Evolutionary conservation across 2,329 filamentous ascomycete species (phyloP).

Genomic region (Pseudonectria buxi): DNA sequence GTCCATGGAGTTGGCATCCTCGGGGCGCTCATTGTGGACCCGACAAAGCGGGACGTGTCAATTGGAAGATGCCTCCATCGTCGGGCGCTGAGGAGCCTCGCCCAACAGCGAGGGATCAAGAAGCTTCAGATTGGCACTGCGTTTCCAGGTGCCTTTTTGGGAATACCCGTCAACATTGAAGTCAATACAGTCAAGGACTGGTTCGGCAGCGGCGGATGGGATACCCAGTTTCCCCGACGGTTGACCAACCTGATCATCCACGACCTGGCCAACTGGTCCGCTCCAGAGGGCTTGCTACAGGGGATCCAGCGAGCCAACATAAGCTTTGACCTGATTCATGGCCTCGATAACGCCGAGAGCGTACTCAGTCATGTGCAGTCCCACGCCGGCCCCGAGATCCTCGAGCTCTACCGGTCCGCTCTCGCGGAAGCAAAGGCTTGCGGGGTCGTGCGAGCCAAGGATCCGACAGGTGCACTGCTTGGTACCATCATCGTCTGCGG

Average conservation of each 20-base stretch:
- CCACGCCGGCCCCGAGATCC: conserved; percentile 67
- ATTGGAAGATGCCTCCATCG: conserved; percentile 88
- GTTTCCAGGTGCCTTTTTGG: conserved; percentile 79
- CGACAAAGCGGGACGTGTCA: conserved; percentile 75
- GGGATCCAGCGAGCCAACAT: conserved; percentile 66
- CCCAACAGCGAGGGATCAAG: conserved; percentile 64
- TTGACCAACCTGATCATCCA: conserved; percentile 64
- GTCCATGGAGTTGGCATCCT: conserved; percentile 67
- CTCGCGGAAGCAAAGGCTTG: conserved; percentile 65
- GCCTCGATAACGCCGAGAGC: conserved; percentile 65
- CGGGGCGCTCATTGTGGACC: conserved; percentile 84
- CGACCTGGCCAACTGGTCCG: conserved; percentile 65
- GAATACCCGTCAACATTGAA: conserved; percentile 59
- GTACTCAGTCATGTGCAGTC: conserved; percentile 70
- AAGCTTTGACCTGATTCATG: conserved; percentile 77
- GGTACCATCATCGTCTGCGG: conserved; percentile 77
- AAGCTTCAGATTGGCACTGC: conserved; percentile 75
- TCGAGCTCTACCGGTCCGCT: conserved; percentile 73
- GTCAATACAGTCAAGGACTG: conserved; percentile 55
- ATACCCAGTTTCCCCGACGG: conserved; percentile 53
- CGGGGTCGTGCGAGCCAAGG: conserved; percentile 77
- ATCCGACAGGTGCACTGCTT: conserved; percentile 58
- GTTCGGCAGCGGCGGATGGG: conserved; percentile 91
- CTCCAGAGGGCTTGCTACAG: conserved; percentile 69
- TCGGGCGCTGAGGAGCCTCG: conserved; percentile 68